Conservation (phyloP, 1,284 basidiomycete genomes). For the Entoloma clypeatum region DNA sequence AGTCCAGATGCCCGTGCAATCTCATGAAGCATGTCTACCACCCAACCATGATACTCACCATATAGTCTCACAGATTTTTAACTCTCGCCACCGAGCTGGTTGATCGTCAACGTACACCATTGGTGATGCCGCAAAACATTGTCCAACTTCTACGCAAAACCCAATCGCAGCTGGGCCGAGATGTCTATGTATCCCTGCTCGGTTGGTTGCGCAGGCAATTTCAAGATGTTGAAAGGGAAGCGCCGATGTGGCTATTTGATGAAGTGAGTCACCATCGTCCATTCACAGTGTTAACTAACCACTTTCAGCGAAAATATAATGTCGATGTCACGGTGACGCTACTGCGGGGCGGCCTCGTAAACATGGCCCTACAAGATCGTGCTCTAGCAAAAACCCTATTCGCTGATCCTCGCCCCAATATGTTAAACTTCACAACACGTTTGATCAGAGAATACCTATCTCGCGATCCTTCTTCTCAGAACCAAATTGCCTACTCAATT, state of each 20-base stretch:
- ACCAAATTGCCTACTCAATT: slow-evolving; percentile 79
- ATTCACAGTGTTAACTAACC: slow-evolving; percentile 10
- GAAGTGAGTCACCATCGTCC: slow-evolving; percentile 53
- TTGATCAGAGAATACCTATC: slow-evolving; percentile 87
- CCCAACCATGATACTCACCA: slow-evolving; percentile 84
- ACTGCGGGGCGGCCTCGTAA: slow-evolving; percentile 81
- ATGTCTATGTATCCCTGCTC: slow-evolving; percentile 87
- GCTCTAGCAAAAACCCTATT: slow-evolving; percentile 88
- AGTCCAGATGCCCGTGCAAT: slow-evolving; percentile 61
- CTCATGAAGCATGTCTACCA: slow-evolving; percentile 62
- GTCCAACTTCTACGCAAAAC: slow-evolving; percentile 89
- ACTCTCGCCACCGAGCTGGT: slow-evolving; percentile 73
- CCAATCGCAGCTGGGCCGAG: slow-evolving; percentile 75
- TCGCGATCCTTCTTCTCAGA: slow-evolving; percentile 74
- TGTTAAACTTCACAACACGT: slow-evolving; percentile 82
- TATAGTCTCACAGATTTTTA: slow-evolving; percentile 79
- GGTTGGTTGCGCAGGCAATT: slow-evolving; percentile 89
- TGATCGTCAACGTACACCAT: slow-evolving; percentile 82
- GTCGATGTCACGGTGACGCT: slow-evolving; percentile 91
- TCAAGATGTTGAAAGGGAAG: slow-evolving; percentile 93
- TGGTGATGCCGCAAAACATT: slow-evolving; percentile 93
- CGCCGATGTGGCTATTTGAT: slow-evolving; percentile 95
- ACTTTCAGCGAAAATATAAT: slow-evolving; percentile 85
- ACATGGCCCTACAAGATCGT: slow-evolving; percentile 79
- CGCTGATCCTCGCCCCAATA: slow-evolving; percentile 71